These are phyloP conservation scores for Macrolepiota fuliginosa DNA, from an alignment of 768 basidiomycete genomes.

Conservation along the genomic window DNA sequence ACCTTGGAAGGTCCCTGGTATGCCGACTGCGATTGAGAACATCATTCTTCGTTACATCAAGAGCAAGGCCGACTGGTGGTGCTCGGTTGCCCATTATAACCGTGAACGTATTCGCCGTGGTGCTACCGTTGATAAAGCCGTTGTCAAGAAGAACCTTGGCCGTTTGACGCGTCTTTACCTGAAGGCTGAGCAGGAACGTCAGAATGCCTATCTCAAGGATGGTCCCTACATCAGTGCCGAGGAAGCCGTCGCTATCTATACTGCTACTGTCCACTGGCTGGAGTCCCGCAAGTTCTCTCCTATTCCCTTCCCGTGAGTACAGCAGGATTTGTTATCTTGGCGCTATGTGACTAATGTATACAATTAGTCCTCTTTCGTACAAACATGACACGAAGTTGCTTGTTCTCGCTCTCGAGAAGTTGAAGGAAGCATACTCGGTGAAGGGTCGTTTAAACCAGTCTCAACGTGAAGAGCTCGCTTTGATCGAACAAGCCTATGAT, in stretches of 20 bases:
- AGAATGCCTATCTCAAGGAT: constrained; percentile 98
- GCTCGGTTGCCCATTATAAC: constrained; percentile 97
- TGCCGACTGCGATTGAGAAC: constrained; percentile 99
- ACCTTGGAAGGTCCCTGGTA: constrained; percentile 99
- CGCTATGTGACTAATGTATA: not conserved
- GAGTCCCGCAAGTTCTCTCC: constrained; percentile 98
- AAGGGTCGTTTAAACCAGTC: constrained; percentile 97
- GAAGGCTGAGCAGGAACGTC: constrained; percentile 98
- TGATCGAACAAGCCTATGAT: constrained; percentile 99
- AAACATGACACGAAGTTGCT: constrained; percentile 99
- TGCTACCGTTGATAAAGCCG: constrained; percentile 97
- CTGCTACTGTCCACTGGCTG: constrained; percentile 98
- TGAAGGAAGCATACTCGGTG: constrained; percentile 98
- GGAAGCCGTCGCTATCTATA: constrained; percentile 98
- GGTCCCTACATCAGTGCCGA: constrained; percentile 99
- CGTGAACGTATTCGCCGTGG: constrained; percentile 96
- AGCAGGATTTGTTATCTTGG: not conserved
- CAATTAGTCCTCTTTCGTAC: constrained; percentile 82
- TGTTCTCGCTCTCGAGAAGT: constrained; percentile 93
- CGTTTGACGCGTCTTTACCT: constrained; percentile 96
- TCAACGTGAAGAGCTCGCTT: constrained; percentile 94
- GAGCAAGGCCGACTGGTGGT: constrained; percentile 99
- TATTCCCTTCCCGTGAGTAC: constrained; percentile 90
- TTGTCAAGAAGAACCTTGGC: constrained; percentile 98
- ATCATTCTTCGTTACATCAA: constrained; percentile 99